Percentiles rank a stretch among this genome's conserved stretches.
phyloP scores from a whole-genome alignment of 1,284 basidiomycete species.

The Salmacisia buchloeana region DNA sequence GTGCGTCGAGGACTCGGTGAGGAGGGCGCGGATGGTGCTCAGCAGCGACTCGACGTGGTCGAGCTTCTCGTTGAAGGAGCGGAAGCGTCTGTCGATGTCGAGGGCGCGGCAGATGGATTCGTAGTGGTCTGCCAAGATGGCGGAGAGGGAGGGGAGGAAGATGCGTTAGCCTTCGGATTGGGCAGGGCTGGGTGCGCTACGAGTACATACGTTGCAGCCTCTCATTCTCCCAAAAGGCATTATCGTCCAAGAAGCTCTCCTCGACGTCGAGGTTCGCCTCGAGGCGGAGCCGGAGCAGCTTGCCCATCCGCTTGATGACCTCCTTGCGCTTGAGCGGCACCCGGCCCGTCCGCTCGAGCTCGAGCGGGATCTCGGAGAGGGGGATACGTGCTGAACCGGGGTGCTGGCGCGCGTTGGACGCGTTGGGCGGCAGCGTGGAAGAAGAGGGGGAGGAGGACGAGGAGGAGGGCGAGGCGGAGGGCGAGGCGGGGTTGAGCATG shows the following conservation, averaged over 20 bases:
- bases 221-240: conserved; percentile 48
- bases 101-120: conserved; percentile 39
- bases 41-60: conserved; percentile 46
- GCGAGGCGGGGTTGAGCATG: conserved; percentile 15
- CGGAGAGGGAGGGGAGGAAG: neutral
- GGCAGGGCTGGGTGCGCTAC: neutral
- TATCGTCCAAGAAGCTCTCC: conserved; percentile 48
- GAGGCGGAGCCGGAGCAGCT: conserved; percentile 39
- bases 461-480: neutral
- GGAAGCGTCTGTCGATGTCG: conserved; percentile 41
- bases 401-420: too few species aligned
- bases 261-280: conserved; percentile 34
- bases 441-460: neutral
- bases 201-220: conserved; percentile 23
- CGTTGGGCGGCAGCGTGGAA: neutral
- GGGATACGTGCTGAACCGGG: neutral
- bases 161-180: neutral
- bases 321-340: conserved; percentile 42
- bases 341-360: conserved; percentile 31
- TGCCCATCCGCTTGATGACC: conserved; percentile 46
- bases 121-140: conserved; percentile 29
- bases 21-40: conserved; percentile 40
- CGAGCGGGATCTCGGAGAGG: conserved; percentile 30
- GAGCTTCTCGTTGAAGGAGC: conserved; percentile 45
- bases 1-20: conserved; percentile 44